Percentiles rank a stretch among this genome's conserved stretches.
Conservation (phyloP, 2,329 filamentous ascomycete species). For the Fusarium miscanthi region DNA sequence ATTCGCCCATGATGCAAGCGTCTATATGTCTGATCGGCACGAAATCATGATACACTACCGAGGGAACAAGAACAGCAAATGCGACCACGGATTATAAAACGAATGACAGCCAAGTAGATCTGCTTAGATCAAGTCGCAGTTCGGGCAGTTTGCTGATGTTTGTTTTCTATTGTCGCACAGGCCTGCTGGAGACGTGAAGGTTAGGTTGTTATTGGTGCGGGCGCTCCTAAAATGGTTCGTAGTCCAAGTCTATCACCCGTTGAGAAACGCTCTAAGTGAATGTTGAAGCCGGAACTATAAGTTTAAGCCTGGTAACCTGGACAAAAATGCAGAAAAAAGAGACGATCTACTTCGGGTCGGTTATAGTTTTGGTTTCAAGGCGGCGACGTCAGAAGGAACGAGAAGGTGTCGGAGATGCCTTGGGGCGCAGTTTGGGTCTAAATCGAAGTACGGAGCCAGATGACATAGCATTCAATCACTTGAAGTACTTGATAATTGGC, state of each 20-base stretch:
- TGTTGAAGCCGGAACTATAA: constrained; percentile 11
- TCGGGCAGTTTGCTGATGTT: constrained; percentile 20
- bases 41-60: constrained; percentile 42
- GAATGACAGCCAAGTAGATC: neutral
- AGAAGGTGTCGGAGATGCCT: constrained; percentile 36
- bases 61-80: constrained; percentile 12
- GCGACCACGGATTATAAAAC: constrained; percentile 18
- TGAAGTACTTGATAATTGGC: constrained; percentile 14
- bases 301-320: neutral
- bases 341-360: constrained; percentile 14
- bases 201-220: constrained; percentile 16
- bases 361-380: constrained; percentile 28
- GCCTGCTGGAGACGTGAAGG: constrained; percentile 32
- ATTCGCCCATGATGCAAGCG: constrained; percentile 55
- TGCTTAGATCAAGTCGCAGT: neutral
- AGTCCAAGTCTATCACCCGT: constrained; percentile 2
- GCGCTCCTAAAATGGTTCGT: constrained; percentile 20
- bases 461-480: constrained; percentile 37
- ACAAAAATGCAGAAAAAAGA: constrained; percentile 25
- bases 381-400: constrained; percentile 39
- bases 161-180: constrained; percentile 41
- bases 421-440: constrained; percentile 43
- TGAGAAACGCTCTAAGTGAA: constrained; percentile 5
- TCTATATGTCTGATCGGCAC: constrained; percentile 26
- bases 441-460: constrained; percentile 31